Evolutionary conservation across 225 moss, liverwort and hornwort species (phyloP).

Genomic region (Marchantia paleacea): DNA sequence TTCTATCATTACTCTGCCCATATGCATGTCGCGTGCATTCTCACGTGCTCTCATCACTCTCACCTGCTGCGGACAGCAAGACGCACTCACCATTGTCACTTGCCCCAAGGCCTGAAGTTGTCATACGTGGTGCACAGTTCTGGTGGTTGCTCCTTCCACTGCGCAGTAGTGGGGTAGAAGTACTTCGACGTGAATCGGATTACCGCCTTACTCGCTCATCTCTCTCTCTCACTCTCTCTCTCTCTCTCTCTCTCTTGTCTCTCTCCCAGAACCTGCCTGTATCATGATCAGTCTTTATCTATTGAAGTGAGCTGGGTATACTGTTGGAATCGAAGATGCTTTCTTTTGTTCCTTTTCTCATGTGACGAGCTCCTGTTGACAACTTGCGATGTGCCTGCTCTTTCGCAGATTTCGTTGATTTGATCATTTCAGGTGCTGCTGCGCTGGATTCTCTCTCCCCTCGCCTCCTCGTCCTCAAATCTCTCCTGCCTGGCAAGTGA

Average conservation of each 20-base stretch:
- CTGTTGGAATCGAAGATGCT: not conserved
- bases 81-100: not conserved
- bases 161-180: not conserved
- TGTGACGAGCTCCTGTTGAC: not conserved
- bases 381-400: not conserved
- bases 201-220: not conserved
- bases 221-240: not conserved
- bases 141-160: no score
- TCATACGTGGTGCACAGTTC: not conserved
- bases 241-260: not conserved
- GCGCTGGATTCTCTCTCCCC: not conserved
- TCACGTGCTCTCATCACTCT: slow-evolving; percentile 20
- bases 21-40: slow-evolving; percentile 1
- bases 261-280: not conserved
- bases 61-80: slow-evolving; percentile 11
- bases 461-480: not conserved
- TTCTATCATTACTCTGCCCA: slow-evolving; percentile 6
- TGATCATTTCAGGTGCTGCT: not conserved
- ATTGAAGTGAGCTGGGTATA: not conserved
- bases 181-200: not conserved
- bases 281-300: not conserved
- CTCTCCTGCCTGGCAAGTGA: not conserved
- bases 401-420: not conserved
- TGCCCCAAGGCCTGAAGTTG: slow-evolving; percentile 2
- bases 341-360: not conserved